Conservation (phyloP, 768 basidiomycete species). For the Psilocybe subaeruginosa region DNA sequence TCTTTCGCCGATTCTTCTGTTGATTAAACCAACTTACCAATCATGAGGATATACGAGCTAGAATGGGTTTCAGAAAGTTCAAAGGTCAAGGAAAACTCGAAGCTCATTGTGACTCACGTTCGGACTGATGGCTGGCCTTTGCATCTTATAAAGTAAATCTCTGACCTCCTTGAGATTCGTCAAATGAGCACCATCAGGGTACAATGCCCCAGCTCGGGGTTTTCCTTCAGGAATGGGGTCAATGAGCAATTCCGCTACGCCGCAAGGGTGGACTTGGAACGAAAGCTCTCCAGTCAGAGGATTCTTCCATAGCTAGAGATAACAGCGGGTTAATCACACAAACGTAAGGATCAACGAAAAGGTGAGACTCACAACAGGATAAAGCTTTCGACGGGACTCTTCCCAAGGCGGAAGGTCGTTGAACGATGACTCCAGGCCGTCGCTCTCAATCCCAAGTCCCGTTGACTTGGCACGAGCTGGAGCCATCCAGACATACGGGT, state of each 20-base stretch:
- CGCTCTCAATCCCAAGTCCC: slow-evolving; percentile 79
- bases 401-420: slow-evolving; percentile 79
- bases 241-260: slow-evolving; percentile 64
- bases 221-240: slow-evolving; percentile 67
- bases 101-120: slow-evolving; percentile 37
- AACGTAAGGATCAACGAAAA: too few species aligned
- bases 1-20: not conserved
- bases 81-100: not conserved
- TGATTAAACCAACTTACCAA: slow-evolving; percentile 49
- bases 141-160: slow-evolving; percentile 79
- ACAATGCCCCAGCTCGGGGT: slow-evolving; percentile 64
- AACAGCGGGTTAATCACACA: too few species aligned
- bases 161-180: slow-evolving; percentile 73
- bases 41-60: slow-evolving; percentile 87
- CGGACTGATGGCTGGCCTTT: slow-evolving; percentile 88
- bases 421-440: slow-evolving; percentile 67
- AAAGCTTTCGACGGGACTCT: slow-evolving; percentile 68
- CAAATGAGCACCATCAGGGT: slow-evolving; percentile 80
- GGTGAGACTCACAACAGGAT: slow-evolving; percentile 52
- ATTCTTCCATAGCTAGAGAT: slow-evolving; percentile 82
- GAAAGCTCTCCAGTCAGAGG: slow-evolving; percentile 80
- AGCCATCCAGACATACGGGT: slow-evolving; percentile 90
- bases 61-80: not conserved
- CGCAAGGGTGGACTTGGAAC: slow-evolving; percentile 89
- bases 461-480: slow-evolving; percentile 71